Evolutionary conservation across 2,329 filamentous ascomycete species (phyloP), one percentile per base, ranked within the genome.

Genomic region (Penicillium sp.): DNA sequence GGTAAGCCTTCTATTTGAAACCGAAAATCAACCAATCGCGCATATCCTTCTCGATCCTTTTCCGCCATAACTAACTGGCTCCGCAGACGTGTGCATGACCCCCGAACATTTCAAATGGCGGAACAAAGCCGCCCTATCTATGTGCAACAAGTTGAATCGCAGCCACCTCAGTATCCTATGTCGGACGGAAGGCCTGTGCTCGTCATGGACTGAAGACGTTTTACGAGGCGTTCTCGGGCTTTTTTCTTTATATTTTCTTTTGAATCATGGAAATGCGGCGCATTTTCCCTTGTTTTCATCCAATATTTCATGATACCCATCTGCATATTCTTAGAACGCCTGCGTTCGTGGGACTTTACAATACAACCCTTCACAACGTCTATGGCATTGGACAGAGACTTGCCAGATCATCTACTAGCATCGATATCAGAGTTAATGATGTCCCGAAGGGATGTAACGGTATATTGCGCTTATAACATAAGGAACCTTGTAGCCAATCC

Each of bases 151-250:
- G 59, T 62, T 21, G 65, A 68, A 46, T 64, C 58, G 14, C 56
- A 62, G 35, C 59, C 59, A 19, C 54, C 57, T 2, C 59, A 55
- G 21, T 57, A 65, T 55, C 29, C 63, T 43, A 47, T 67, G 21
- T 55, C 63, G 14, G 64, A 66, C 24, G 64, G 62, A 46, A 61
- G 66, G 49, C 57, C 57, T 22, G 41, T 70, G 43, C 55, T 73
- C 9, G 66, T 70, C 58, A 64, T 71, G 50, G 71, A 73, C 63
- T 73, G 54, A 63, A 33, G 11, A 5, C 2, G 26, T 27, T 31
- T 31, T 31, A 31, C 29, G 47, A 49, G 21, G 24, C 21, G 22
- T 43, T 46, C 31, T 47, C 21, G n/a, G 13, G 19, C 43, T 43
- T 45, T 22, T 22, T 26, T 48, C 22, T 26, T 26, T 26, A 26